Percentiles rank a stretch among this genome's conserved stretches.
phyloP scores from a whole-genome alignment of 371 early-diverging fungal species.

The Syncephalastrum monosporum region DNA sequence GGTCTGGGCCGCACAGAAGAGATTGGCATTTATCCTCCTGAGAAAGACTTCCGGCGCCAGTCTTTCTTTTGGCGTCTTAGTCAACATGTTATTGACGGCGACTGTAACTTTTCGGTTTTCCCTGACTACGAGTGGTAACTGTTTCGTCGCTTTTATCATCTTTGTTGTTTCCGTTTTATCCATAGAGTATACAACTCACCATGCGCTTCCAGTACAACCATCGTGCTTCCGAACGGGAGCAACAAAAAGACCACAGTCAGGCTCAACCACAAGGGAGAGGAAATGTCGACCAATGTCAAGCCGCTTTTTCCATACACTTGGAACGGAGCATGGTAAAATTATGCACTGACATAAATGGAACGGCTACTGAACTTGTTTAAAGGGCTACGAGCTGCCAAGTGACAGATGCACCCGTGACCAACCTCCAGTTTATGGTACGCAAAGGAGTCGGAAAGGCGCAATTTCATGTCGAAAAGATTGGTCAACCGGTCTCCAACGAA shows the following conservation, averaged over 20 bases:
- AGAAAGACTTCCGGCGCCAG: constrained; percentile 49
- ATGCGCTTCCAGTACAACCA: constrained; percentile 26
- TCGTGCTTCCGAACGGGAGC: constrained; percentile 27
- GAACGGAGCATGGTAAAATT: constrained; percentile 53
- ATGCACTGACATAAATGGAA: background rate
- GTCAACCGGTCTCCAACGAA: constrained; percentile 37
- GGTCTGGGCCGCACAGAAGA: constrained; percentile 66
- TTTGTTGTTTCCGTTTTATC: background rate
- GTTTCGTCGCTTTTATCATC: background rate
- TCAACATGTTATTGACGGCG: constrained; percentile 47
- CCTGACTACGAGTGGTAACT: constrained; percentile 62
- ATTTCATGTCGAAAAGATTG: constrained; percentile 43
- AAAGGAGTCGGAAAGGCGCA: constrained; percentile 40
- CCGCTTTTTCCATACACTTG: constrained; percentile 66
- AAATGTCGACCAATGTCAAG: constrained; percentile 49
- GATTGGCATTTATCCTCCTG: constrained; percentile 59
- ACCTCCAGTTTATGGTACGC: constrained; percentile 59
- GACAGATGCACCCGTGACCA: constrained; percentile 46
- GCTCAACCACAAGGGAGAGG: constrained; percentile 61
- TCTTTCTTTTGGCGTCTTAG: constrained; percentile 66
- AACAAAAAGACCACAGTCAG: constrained; percentile 34
- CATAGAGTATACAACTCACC: background rate
- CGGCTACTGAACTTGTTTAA: background rate
- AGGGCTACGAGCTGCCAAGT: constrained; percentile 52
- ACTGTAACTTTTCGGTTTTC: constrained; percentile 62